These are phyloP conservation scores for Mortierella sp. DNA, from an alignment of 371 early-diverging fungal genomes.

Conservation along the genomic window DNA sequence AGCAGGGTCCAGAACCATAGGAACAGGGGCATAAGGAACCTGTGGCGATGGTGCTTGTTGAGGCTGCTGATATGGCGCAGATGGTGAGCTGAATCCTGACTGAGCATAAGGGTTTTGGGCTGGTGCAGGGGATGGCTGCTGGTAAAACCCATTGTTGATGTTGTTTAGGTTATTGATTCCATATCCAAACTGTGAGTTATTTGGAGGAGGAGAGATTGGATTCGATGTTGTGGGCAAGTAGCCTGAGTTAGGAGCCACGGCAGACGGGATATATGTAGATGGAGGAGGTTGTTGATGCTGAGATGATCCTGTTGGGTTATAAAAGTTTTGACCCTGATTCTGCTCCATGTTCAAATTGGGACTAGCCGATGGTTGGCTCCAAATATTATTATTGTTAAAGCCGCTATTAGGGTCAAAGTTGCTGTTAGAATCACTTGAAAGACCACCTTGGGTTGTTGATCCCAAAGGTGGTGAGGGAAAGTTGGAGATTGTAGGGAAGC, in stretches of 20 bases:
- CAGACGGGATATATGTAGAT: slow-evolving; percentile 8
- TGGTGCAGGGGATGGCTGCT: slow-evolving; percentile 19
- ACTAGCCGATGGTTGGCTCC: slow-evolving; percentile 33
- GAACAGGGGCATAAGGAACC: slow-evolving; percentile 26
- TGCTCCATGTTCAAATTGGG: slow-evolving; percentile 41
- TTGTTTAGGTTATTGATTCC: slow-evolving; percentile 8
- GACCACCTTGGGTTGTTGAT: slow-evolving; percentile 32
- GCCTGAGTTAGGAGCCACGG: slow-evolving; percentile 8
- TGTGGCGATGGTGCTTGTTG: slow-evolving; percentile 21
- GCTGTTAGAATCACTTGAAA: slow-evolving; percentile 19
- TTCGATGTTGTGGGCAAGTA: slow-evolving; percentile 9
- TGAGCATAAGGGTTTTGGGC: slow-evolving; percentile 20
- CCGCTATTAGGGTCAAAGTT: slow-evolving; percentile 5
- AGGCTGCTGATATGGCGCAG: slow-evolving; percentile 33
- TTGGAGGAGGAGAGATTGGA: slow-evolving; percentile 7
- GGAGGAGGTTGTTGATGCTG: slow-evolving; percentile 22
- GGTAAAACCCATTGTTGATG: slow-evolving; percentile 19
- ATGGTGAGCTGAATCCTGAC: slow-evolving; percentile 30
- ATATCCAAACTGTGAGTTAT: slow-evolving; percentile 21
- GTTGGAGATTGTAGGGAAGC: slow-evolving; percentile 43
- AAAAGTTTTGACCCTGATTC: slow-evolving; percentile 36
- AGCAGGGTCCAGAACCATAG: slow-evolving; percentile 65
- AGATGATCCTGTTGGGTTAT: slow-evolving; percentile 30
- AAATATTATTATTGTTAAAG: slow-evolving; percentile 11
- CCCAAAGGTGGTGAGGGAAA: slow-evolving; percentile 53